Evolutionary conservation across 139 green algal genomes (phyloP).

Genomic region (Spirogloea muscicola): DNA sequence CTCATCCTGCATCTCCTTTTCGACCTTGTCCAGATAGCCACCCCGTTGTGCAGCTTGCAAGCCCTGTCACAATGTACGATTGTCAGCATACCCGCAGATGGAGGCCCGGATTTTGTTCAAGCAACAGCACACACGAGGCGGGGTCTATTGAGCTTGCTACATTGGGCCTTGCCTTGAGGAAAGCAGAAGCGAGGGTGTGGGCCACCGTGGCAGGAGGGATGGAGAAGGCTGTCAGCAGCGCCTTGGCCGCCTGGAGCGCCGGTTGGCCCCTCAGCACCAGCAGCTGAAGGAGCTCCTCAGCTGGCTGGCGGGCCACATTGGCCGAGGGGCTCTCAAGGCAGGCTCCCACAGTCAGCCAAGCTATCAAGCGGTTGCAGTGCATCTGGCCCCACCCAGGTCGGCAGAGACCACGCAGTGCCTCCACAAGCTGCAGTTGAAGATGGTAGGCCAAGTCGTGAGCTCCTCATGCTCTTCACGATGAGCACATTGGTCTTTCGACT

Average conservation of each 20-base stretch:
- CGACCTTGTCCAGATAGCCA: background rate
- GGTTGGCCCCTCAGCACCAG: constrained; percentile 10
- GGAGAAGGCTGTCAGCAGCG: constrained; percentile 1
- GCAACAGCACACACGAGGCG: background rate
- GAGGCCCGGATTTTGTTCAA: background rate
- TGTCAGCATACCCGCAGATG: background rate
- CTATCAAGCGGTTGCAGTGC: background rate
- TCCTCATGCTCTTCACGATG: too few relatives aligned
- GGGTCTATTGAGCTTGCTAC: background rate
- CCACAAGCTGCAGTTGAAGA: constrained; percentile 8
- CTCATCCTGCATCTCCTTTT: background rate
- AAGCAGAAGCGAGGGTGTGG: constrained; percentile 9
- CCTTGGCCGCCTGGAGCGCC: constrained; percentile 7
- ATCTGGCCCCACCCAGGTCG: constrained; percentile 3
- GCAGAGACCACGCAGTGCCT: background rate
- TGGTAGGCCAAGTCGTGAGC: background rate
- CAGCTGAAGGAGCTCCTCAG: constrained; percentile 25
- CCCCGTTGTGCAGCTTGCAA: constrained; percentile 15
- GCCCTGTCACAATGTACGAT: background rate
- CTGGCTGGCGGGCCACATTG: background rate
- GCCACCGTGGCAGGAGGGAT: constrained; percentile 9
- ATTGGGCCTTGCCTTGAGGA: constrained; percentile 8
- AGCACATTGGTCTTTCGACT: too few relatives aligned
- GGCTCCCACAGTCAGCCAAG: background rate
- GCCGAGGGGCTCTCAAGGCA: background rate